These are phyloP conservation scores for Monotropa hypopitys DNA, from an alignment of 179 eudicot species.

Conservation along the genomic window DNA sequence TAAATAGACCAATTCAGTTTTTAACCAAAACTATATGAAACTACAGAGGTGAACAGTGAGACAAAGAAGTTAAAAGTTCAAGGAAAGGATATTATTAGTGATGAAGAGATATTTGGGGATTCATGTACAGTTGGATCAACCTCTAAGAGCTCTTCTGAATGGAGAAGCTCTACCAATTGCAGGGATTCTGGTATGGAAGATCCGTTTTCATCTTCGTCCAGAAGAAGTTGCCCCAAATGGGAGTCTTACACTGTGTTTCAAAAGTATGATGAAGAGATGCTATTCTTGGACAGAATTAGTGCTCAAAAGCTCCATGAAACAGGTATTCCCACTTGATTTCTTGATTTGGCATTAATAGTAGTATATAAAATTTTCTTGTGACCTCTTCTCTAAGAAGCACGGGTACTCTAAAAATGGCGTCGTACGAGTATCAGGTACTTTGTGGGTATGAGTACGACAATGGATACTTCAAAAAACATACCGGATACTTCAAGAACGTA, in stretches of 20 bases:
- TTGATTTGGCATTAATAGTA: too few relatives aligned
- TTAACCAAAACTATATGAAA: conserved; percentile 9
- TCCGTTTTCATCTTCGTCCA: conserved; percentile 75
- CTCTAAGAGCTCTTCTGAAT: conserved; percentile 78
- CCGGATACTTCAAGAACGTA: too few relatives aligned
- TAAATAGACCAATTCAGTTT: not conserved
- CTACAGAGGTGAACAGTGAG: not conserved
- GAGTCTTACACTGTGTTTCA: conserved; percentile 85
- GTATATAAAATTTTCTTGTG: too few relatives aligned
- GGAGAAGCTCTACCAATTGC: conserved; percentile 76
- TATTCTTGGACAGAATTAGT: conserved; percentile 59
- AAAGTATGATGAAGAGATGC: conserved; percentile 92
- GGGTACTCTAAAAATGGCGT: too few relatives aligned
- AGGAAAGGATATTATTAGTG: conserved; percentile 13
- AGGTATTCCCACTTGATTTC: conserved; percentile 18
- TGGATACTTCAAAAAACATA: too few relatives aligned
- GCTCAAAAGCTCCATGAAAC: conserved; percentile 90
- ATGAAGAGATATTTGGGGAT: conserved; percentile 42
- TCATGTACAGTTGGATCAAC: conserved; percentile 71
- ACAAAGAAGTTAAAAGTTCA: conserved; percentile 24
- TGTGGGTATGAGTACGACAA: too few relatives aligned
- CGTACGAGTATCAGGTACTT: too few relatives aligned
- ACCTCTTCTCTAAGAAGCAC: too few relatives aligned
- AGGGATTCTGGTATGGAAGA: conserved; percentile 64
- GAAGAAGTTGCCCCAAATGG: conserved; percentile 93